Evolutionary conservation across 2,329 filamentous ascomycete genomes (phyloP), one percentile per base, ranked within the genome.

Genomic region (Drechmeria coniospora): DNA sequence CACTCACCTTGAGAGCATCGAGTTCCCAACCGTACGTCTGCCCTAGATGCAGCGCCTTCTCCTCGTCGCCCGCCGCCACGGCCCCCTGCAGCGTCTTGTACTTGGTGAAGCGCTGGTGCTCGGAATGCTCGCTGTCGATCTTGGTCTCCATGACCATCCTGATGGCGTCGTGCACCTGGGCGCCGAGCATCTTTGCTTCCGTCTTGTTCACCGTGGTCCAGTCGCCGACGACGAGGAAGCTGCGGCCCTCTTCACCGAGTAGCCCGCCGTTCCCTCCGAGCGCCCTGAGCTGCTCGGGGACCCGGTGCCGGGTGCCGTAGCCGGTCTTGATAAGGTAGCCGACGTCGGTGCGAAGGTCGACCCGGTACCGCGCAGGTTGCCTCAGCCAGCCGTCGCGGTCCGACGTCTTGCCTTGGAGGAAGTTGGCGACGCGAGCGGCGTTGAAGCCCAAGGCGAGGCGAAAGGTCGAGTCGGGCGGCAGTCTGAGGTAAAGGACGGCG

Each of bases 301-400:
- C 49, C 10, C 65, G 57, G 27, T 57, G 46, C 25, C 56, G 56
- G 12, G 65, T 68, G 29, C 65, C 65, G 40, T 65, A 69, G 17
- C 65, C 65, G 4, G 65, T 68, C 47, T 70, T 70, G 36, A 70
- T 46, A 27, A 70, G 54, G 35, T 64, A 52, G 18, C 57, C 61
- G 6, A 68, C 54, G 30, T 69, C 64, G 21, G 48, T 47, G 28
- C 47, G 45, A 20, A 61, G 44, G 30, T 65, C 52, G 30, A 68
- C 45, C 4, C 57, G 52, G 30, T 57, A 55, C n/a, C 35, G 36
- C n/a, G 51, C 50, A 27, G 47, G 36, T 37, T 44, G 36, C 36
- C 47, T 49, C 12, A 65, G 45, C 53, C 59, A 62, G 17, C 53
- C 51, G 31, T 63, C 59, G 39, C 44, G 43, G 17, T 46, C 38